A percentile compares a stretch with the other conserved stretches of the same genome.
phyloP scores from a whole-genome alignment of 2,329 filamentous ascomycete species.

The Colletotrichum lupini region DNA sequence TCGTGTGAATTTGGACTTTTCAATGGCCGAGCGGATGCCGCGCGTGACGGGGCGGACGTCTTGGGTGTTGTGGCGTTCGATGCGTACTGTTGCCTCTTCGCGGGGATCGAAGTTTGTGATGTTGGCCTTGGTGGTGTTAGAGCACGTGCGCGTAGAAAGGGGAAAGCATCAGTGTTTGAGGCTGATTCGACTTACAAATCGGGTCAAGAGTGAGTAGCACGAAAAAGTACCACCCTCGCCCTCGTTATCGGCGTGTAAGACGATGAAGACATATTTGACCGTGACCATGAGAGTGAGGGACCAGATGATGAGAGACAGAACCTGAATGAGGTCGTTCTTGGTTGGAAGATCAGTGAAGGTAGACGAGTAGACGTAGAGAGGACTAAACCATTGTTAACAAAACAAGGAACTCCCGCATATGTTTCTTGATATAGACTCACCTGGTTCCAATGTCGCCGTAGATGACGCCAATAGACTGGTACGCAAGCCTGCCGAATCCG shows the following conservation, averaged over 20 bases:
- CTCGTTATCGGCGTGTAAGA: slow-evolving; percentile 75
- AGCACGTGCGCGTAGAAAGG: too few species aligned
- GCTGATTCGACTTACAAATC: slow-evolving; percentile 56
- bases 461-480: slow-evolving; percentile 74
- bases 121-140: slow-evolving; percentile 54
- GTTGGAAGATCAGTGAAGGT: slow-evolving; percentile 68
- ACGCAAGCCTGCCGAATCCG: slow-evolving; percentile 60
- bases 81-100: slow-evolving; percentile 63
- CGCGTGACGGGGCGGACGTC: slow-evolving; percentile 65
- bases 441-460: slow-evolving; percentile 74
- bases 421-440: not conserved
- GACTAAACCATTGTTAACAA: slow-evolving; percentile 48
- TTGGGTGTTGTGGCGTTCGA: slow-evolving; percentile 67
- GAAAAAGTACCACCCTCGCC: slow-evolving; percentile 78
- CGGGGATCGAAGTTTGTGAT: slow-evolving; percentile 70
- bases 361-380: slow-evolving; percentile 78
- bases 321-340: slow-evolving; percentile 70
- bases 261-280: slow-evolving; percentile 75
- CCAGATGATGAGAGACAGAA: slow-evolving; percentile 77
- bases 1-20: slow-evolving; percentile 64
- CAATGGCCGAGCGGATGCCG: slow-evolving; percentile 65
- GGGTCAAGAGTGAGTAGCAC: slow-evolving; percentile 72
- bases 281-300: slow-evolving; percentile 76
- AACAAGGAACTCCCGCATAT: fast-evolving
- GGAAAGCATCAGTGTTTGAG: too few species aligned